A percentile compares a stretch with the other conserved stretches of the same genome.
Evolutionary conservation across 257 asterid species (phyloP).

Genomic region (Solanum ossicruentum): DNA sequence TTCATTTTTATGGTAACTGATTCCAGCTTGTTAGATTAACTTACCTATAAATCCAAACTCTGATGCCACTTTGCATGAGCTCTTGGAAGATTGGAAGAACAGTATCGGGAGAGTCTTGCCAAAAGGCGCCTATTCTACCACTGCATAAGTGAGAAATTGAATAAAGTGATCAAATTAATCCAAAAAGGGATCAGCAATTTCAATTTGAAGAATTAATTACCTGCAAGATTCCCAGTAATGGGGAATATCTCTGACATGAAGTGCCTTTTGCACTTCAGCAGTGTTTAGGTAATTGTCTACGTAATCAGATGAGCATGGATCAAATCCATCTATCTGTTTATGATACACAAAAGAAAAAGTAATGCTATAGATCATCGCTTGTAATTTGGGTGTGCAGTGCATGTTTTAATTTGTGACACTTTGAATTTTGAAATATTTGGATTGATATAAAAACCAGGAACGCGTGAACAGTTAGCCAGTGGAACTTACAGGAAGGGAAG

Average conservation of each 20-base stretch:
- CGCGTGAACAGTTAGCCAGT: not conserved
- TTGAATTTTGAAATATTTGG: not conserved
- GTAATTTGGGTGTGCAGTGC: not conserved
- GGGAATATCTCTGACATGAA: slow-evolving; percentile 31
- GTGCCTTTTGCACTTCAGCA: slow-evolving; percentile 36
- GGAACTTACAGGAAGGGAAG: not conserved
- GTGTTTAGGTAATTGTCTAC: slow-evolving; percentile 25
- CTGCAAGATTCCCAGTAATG: slow-evolving; percentile 39
- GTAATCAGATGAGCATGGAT: slow-evolving; percentile 43
- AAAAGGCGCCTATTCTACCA: not conserved
- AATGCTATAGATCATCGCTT: not conserved
- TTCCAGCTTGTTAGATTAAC: not conserved
- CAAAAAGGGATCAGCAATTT: not conserved
- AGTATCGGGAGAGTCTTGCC: slow-evolving; percentile 35
- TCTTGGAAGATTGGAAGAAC: slow-evolving; percentile 39
- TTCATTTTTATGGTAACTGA: not conserved
- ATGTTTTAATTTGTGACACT: not conserved
- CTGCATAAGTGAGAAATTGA: not conserved
- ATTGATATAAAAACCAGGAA: not conserved
- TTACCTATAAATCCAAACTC: slow-evolving; percentile 49
- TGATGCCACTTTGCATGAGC: slow-evolving; percentile 35
- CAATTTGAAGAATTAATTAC: slow-evolving; percentile 4
- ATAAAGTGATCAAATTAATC: not conserved
- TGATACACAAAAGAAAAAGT: not conserved
- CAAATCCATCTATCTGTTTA: slow-evolving; percentile 28